A percentile compares a stretch with the other conserved stretches of the same genome.
phyloP scores from a whole-genome alignment of 2,329 filamentous ascomycete species.

The Diaporthe sp. region DNA sequence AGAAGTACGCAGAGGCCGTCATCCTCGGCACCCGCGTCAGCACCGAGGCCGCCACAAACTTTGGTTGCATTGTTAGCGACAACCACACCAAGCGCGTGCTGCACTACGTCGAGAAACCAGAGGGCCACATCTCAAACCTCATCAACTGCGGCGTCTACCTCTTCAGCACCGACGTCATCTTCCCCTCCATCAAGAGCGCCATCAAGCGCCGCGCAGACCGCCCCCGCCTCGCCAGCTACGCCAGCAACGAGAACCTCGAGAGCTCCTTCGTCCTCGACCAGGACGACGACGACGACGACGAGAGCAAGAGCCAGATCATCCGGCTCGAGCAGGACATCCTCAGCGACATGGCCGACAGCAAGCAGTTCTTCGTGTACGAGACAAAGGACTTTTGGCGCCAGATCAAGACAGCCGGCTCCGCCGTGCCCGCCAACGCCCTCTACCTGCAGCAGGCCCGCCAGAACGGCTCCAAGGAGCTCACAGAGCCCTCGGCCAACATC shows the following conservation, averaged over 20 bases:
- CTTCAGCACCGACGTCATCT: conserved; percentile 95
- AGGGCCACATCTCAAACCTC: conserved; percentile 96
- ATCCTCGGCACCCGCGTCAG: conserved; percentile 93
- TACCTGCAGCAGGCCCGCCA: conserved; percentile 97
- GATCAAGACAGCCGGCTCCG: conserved; percentile 98
- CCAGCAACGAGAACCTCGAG: conserved; percentile 93
- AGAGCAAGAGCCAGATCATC: conserved; percentile 87
- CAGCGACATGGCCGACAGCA: conserved; percentile 94
- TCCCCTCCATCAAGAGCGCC: conserved; percentile 92
- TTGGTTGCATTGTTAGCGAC: conserved; percentile 97
- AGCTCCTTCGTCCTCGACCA: conserved; percentile 65
- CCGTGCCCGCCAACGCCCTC: conserved; percentile 94
- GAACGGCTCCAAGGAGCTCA: conserved; percentile 83
- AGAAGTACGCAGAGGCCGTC: conserved; percentile 96
- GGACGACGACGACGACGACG: conserved; percentile 73
- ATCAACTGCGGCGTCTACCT: conserved; percentile 99
- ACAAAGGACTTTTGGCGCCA: conserved; percentile 99
- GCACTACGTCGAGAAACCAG: conserved; percentile 99
- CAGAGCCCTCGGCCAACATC: conserved; percentile 86
- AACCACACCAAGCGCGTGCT: conserved; percentile 93
- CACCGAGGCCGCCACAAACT: conserved; percentile 94
- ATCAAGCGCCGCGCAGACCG: conserved; percentile 97
- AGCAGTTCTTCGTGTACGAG: conserved; percentile 98
- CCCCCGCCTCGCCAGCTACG: conserved; percentile 93
- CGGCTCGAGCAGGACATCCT: conserved; percentile 98